These are phyloP conservation scores for Suhomyces taliae DNA, from an alignment of 1,139 yeast genomes.

Conservation along the genomic window DNA sequence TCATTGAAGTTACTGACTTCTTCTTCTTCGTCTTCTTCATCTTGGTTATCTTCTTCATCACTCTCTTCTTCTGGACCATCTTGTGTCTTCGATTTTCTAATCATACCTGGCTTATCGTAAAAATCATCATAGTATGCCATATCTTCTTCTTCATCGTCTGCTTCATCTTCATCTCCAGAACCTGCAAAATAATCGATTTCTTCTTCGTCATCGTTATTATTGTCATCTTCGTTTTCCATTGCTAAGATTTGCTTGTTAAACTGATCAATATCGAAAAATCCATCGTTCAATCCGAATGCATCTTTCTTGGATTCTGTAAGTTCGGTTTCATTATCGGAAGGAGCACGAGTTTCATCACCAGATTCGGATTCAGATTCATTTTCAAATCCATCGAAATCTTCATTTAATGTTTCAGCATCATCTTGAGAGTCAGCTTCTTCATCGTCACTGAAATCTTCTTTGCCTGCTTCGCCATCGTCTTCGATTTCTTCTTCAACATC, in stretches of 20 bases:
- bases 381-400: constrained; percentile 15
- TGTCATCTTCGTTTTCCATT: constrained; percentile 53
- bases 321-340: constrained; percentile 13
- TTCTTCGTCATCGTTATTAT: constrained; percentile 49
- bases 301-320: constrained; percentile 35
- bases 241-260: constrained; percentile 80
- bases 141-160: constrained; percentile 57
- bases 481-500: constrained; percentile 23
- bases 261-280: constrained; percentile 80
- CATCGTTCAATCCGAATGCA: constrained; percentile 74
- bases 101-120: constrained; percentile 54
- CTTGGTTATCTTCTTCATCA: constrained; percentile 29
- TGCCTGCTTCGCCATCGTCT: constrained; percentile 22
- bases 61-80: constrained; percentile 17
- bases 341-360: constrained; percentile 17
- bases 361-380: constrained; percentile 20
- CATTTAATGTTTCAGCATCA: constrained; percentile 18
- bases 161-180: constrained; percentile 56
- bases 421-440: constrained; percentile 20
- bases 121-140: constrained; percentile 74
- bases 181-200: constrained; percentile 65
- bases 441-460: constrained; percentile 11
- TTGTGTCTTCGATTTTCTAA: constrained; percentile 20
- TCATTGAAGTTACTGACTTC: constrained; percentile 37
- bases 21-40: constrained; percentile 34